Percentiles rank a stretch among this genome's conserved stretches.
Conservation (phyloP, 176 grass and related monocot genomes). For the Thinopyrum elongatum region DNA sequence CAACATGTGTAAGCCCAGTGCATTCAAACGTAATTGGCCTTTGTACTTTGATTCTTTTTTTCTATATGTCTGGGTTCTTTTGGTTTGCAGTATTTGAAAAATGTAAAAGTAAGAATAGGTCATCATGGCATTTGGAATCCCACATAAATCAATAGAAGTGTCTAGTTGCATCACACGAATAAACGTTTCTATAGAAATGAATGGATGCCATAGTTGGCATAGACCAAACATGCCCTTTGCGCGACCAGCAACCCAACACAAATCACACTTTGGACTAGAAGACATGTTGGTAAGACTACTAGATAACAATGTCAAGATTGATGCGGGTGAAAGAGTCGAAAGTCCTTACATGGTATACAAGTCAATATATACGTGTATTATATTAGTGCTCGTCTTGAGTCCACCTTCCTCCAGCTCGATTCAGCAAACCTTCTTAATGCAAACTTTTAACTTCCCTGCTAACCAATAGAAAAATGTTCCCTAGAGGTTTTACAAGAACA, state of each 20-base stretch:
- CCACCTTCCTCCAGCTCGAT: constrained; percentile 43
- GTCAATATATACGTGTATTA: constrained; percentile 7
- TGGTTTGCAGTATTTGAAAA: background rate
- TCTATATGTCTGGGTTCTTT: background rate
- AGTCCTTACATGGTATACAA: background rate
- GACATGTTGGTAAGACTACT: background rate
- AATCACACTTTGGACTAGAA: background rate
- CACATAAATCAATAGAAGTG: too few species aligned
- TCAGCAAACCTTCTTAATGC: constrained; percentile 44
- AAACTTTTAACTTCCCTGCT: constrained; percentile 49
- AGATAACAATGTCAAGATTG: background rate
- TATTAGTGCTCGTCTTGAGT: constrained; percentile 47
- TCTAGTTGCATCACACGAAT: too few species aligned
- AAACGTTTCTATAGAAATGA: too few species aligned
- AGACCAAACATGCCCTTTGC: too few species aligned
- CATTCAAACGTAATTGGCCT: background rate
- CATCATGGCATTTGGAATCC: too few species aligned
- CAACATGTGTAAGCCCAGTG: background rate
- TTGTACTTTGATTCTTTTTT: background rate
- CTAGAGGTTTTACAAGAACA: background rate
- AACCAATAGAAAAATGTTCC: constrained; percentile 2
- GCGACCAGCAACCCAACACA: background rate
- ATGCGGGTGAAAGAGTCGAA: background rate
- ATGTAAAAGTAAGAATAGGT: too few species aligned
- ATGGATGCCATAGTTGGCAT: too few species aligned